Evolutionary conservation across 2,329 filamentous ascomycete genomes (phyloP).

Genomic region (Albifimbria verrucaria): DNA sequence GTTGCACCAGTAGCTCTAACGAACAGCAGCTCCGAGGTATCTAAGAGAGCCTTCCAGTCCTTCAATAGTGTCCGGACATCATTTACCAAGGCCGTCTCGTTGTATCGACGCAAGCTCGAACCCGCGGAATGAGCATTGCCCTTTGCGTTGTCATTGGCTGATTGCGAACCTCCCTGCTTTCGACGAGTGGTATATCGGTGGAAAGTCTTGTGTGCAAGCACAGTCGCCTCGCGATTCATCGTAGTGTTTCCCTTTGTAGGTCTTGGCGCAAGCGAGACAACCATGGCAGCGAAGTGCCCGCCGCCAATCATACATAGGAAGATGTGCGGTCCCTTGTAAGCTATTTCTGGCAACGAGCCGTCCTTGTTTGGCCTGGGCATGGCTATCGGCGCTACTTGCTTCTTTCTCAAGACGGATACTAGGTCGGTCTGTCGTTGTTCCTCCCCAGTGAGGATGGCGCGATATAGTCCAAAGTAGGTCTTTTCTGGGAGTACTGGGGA

Average conservation of each 20-base stretch:
- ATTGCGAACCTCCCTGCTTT: conserved; percentile 95
- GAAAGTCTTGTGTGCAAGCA: conserved; percentile 95
- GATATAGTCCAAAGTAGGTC: conserved; percentile 80
- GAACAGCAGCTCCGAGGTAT: conserved; percentile 81
- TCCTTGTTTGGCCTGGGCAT: conserved; percentile 54
- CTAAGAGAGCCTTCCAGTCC: conserved; percentile 84
- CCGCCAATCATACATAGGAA: conserved; percentile 99
- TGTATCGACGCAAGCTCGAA: conserved; percentile 84
- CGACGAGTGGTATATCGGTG: conserved; percentile 94
- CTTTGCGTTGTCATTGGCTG: conserved; percentile 90
- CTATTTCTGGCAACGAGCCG: conserved; percentile 50
- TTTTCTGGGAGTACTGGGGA: conserved; percentile 73
- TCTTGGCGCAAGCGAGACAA: conserved; percentile 83
- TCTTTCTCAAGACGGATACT: conserved; percentile 66
- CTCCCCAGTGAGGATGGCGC: conserved; percentile 69
- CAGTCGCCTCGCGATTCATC: conserved; percentile 79
- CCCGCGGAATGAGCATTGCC: conserved; percentile 92
- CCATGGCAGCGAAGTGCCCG: conserved; percentile 95
- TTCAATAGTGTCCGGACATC: conserved; percentile 78
- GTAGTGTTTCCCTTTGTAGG: conserved; percentile 64
- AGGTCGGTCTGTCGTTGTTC: conserved; percentile 64
- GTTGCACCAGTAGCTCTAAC: conserved; percentile 83
- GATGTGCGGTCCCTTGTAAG: conserved; percentile 73
- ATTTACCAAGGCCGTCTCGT: conserved; percentile 84
- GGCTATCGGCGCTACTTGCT: conserved; percentile 68